A percentile compares a stretch with the other conserved stretches of the same genome.
phyloP scores from a whole-genome alignment of 148 eudicot species.

The Polygonum aviculare region DNA sequence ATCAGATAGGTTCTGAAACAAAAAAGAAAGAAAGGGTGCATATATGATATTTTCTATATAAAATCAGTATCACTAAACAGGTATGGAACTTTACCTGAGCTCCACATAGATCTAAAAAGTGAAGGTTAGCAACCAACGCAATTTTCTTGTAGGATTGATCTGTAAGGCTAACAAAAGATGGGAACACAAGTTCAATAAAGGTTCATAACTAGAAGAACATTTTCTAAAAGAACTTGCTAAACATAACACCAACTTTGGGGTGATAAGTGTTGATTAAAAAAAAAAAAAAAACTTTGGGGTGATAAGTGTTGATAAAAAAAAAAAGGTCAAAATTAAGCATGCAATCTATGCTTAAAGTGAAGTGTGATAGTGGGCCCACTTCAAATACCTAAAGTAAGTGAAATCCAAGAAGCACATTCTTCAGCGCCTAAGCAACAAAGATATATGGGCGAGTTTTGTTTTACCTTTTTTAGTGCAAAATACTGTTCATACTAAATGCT shows the following conservation, averaged over 20 bases:
- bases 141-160: constrained; percentile 61
- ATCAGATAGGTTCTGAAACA: constrained; percentile 68
- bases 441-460: neutral
- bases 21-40: neutral
- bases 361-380: neutral
- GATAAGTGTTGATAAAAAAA: neutral
- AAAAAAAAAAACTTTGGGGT: neutral
- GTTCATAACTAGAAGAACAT: neutral
- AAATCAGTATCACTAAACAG: neutral
- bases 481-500: neutral
- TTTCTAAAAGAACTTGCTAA: neutral
- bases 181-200: constrained; percentile 7
- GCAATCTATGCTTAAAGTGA: neutral
- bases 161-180: constrained; percentile 49
- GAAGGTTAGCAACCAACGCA: constrained; percentile 50
- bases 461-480: neutral
- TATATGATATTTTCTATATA: neutral
- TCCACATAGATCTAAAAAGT: constrained; percentile 89
- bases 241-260: neutral
- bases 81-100: constrained; percentile 64
- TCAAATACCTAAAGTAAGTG: neutral
- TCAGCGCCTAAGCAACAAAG: neutral
- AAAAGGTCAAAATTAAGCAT: too few relatives aligned
- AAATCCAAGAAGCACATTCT: neutral
- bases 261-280: neutral